A percentile compares a stretch with the other conserved stretches of the same genome.
These are phyloP conservation scores for Primulina eburnea DNA, from an alignment of 257 asterid genomes.

Conservation along the genomic window DNA sequence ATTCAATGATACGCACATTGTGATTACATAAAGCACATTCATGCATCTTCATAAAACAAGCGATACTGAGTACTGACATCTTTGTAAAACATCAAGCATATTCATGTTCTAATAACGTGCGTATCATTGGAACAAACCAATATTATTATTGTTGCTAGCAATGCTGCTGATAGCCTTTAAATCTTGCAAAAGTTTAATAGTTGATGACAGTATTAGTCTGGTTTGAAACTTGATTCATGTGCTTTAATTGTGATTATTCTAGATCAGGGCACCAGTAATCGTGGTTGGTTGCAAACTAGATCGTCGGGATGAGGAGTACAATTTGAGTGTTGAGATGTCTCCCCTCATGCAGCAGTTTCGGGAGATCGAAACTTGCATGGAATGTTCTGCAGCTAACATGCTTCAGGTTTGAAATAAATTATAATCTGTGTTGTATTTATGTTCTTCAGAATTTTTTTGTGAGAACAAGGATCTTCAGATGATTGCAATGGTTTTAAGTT, in stretches of 20 bases:
- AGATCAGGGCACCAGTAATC: slow-evolving; percentile 85
- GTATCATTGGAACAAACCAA: too few species aligned
- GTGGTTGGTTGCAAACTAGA: slow-evolving; percentile 97
- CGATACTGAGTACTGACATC: too few species aligned
- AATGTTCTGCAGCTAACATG: slow-evolving; percentile 89
- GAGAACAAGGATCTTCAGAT: slow-evolving; percentile 6
- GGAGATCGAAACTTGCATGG: slow-evolving; percentile 91
- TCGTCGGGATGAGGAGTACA: slow-evolving; percentile 65
- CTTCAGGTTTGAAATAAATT: slow-evolving; percentile 58
- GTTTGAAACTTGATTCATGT: background rate
- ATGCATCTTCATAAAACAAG: too few species aligned
- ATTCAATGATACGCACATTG: too few species aligned
- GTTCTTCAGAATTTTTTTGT: slow-evolving; percentile 1
- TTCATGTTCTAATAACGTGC: too few species aligned
- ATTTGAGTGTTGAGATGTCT: slow-evolving; percentile 66
- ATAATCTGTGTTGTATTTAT: slow-evolving; percentile 11
- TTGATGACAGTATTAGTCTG: background rate
- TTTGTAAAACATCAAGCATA: too few species aligned
- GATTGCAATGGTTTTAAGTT: slow-evolving; percentile 24
- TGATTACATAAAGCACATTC: too few species aligned
- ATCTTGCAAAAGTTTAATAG: background rate
- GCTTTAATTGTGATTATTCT: slow-evolving; percentile 24
- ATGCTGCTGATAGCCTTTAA: background rate
- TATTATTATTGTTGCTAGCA: too few species aligned
- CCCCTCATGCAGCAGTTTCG: slow-evolving; percentile 94